phyloP scores from a whole-genome alignment of 139 green algal species.

The Spirogloea muscicola region DNA sequence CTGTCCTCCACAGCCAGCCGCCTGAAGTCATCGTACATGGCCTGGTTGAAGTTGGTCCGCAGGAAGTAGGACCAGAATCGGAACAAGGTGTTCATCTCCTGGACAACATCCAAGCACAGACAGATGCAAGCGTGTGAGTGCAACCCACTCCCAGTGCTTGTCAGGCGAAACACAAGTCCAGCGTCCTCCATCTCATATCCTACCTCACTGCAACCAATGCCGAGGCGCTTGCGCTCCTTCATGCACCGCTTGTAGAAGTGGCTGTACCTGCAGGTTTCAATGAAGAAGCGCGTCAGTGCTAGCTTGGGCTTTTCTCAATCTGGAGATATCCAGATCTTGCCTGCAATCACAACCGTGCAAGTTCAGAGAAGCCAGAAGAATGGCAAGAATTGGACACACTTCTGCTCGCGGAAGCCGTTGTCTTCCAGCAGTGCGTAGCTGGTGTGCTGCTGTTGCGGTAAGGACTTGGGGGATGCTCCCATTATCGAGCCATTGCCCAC shows the following conservation, averaged over 20 bases:
- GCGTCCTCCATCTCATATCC: too few relatives aligned
- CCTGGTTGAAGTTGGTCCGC: constrained; percentile 83
- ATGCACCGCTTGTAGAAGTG: constrained; percentile 85
- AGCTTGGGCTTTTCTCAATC: too few relatives aligned
- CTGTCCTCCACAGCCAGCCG: constrained; percentile 58
- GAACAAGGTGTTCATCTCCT: constrained; percentile 98
- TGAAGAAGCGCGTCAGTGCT: too few relatives aligned
- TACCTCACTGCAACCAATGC: constrained; percentile 69
- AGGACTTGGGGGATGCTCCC: constrained; percentile 60
- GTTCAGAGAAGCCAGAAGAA: too few relatives aligned
- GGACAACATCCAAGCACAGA: neutral
- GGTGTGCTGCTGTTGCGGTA: constrained; percentile 74
- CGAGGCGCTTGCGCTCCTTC: constrained; percentile 70
- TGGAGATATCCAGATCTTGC: too few relatives aligned
- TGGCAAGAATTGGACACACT: too few relatives aligned
- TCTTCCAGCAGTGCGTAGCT: constrained; percentile 85
- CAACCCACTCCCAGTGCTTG: too few relatives aligned
- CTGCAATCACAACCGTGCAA: too few relatives aligned
- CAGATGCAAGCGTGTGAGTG: neutral
- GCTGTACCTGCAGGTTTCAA: constrained; percentile 37
- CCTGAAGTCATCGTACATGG: constrained; percentile 72
- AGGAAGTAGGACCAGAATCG: constrained; percentile 98
- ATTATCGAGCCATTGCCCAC: too few relatives aligned
- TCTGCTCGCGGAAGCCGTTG: constrained; percentile 88
- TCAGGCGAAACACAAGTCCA: too few relatives aligned